These are phyloP conservation scores for Fusarium begoniae DNA, from an alignment of 2,329 filamentous ascomycete species.

Conservation along the genomic window DNA sequence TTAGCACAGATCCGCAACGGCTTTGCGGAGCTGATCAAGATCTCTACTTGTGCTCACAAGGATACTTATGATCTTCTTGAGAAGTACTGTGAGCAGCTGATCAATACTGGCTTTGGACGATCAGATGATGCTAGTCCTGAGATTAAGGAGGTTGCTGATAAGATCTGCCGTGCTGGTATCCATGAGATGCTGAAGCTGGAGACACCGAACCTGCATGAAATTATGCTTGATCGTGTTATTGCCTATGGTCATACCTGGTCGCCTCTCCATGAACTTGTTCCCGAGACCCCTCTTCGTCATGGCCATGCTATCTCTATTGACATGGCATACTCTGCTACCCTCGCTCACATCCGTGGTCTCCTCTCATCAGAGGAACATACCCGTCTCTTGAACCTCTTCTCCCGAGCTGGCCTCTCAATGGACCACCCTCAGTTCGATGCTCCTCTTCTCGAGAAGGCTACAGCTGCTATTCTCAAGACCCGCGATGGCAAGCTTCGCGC, in stretches of 20 bases:
- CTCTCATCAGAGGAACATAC: constrained; percentile 68
- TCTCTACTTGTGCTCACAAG: constrained; percentile 74
- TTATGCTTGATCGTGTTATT: constrained; percentile 76
- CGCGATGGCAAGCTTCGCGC: constrained; percentile 74
- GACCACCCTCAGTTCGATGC: constrained; percentile 75
- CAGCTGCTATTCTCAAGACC: constrained; percentile 75
- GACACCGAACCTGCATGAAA: constrained; percentile 77
- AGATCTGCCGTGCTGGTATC: constrained; percentile 75
- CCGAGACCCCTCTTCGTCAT: constrained; percentile 73
- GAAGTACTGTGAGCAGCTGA: constrained; percentile 74
- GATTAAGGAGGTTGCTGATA: constrained; percentile 68
- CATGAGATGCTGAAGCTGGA: constrained; percentile 79
- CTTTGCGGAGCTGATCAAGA: constrained; percentile 80
- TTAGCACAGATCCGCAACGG: constrained; percentile 76
- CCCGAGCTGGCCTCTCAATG: constrained; percentile 74
- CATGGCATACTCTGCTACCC: constrained; percentile 78
- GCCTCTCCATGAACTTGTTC: constrained; percentile 75
- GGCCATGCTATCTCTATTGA: constrained; percentile 80
- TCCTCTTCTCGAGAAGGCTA: constrained; percentile 70
- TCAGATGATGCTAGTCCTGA: constrained; percentile 63
- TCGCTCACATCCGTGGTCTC: constrained; percentile 70
- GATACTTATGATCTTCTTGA: constrained; percentile 74
- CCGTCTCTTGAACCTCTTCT: constrained; percentile 73
- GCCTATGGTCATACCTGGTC: constrained; percentile 82
- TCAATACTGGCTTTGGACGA: constrained; percentile 71